A percentile compares a stretch with the other conserved stretches of the same genome.
These are phyloP conservation scores for Myxozyma udenii DNA, from an alignment of 805 yeast genomes.

Conservation along the genomic window DNA sequence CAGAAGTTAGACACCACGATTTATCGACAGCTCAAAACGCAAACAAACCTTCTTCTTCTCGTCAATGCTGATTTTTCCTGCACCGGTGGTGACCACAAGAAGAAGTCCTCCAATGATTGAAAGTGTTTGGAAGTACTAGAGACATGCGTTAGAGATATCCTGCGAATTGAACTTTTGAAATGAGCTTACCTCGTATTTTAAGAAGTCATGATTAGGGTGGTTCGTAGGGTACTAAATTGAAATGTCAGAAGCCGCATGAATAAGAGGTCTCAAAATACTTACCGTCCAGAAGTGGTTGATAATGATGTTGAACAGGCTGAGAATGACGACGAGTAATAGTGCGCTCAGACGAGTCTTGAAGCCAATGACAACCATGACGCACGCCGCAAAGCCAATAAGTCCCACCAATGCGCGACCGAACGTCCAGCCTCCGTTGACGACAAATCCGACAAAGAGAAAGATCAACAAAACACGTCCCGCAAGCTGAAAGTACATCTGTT, in stretches of 20 bases:
- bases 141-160: background rate
- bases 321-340: constrained; percentile 57
- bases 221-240: constrained; percentile 47
- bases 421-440: constrained; percentile 72
- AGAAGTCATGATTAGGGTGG: constrained; percentile 78
- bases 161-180: background rate
- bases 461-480: constrained; percentile 87
- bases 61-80: constrained; percentile 89
- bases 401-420: constrained; percentile 61
- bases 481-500: constrained; percentile 72
- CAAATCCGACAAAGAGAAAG: constrained; percentile 78
- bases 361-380: constrained; percentile 81
- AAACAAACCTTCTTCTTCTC: constrained; percentile 87
- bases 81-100: constrained; percentile 90
- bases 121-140: constrained; percentile 76
- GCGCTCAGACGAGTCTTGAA: constrained; percentile 91
- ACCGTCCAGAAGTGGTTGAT: constrained; percentile 85
- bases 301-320: constrained; percentile 70
- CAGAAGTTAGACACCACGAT: background rate
- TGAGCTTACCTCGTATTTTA: constrained; percentile 62
- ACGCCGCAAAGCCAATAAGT: constrained; percentile 63
- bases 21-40: background rate
- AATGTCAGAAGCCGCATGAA: background rate
- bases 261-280: background rate
- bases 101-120: constrained; percentile 93